Conservation (phyloP, 257 asterid species). For the Asclepias syriaca region DNA sequence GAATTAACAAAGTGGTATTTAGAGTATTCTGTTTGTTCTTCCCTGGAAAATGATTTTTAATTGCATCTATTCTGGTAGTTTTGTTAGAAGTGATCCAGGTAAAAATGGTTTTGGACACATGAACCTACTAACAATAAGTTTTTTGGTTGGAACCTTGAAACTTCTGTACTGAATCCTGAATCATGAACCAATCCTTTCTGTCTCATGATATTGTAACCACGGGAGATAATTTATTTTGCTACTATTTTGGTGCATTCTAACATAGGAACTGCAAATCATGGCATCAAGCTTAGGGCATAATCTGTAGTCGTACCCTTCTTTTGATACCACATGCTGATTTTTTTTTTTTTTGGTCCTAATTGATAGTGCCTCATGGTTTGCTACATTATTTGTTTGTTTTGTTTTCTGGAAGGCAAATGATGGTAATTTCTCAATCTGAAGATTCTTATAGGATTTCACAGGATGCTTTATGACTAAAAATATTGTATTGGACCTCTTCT, state of each 20-base stretch:
- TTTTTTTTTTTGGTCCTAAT: background rate
- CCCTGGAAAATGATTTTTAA: background rate
- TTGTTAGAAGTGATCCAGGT: background rate
- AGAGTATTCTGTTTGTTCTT: too few relatives aligned
- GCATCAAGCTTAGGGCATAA: too few relatives aligned
- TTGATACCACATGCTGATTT: background rate
- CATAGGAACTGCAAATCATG: background rate
- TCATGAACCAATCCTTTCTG: background rate
- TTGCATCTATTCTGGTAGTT: background rate
- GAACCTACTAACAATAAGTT: background rate
- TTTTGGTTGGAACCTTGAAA: background rate
- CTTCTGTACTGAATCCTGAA: background rate
- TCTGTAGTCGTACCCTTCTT: background rate
- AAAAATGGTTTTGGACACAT: background rate
- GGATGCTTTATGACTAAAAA: background rate
- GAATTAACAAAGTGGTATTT: too few relatives aligned
- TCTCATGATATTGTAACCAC: background rate
- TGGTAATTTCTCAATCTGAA: background rate
- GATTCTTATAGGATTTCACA: background rate
- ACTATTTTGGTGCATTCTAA: background rate
- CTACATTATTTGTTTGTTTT: background rate
- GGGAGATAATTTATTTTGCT: background rate
- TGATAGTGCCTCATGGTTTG: background rate
- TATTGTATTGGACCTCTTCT: background rate
- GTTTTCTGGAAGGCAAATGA: background rate